These are phyloP conservation scores for Alternaria sp. DNA, from an alignment of 2,329 filamentous ascomycete species.

Conservation along the genomic window DNA sequence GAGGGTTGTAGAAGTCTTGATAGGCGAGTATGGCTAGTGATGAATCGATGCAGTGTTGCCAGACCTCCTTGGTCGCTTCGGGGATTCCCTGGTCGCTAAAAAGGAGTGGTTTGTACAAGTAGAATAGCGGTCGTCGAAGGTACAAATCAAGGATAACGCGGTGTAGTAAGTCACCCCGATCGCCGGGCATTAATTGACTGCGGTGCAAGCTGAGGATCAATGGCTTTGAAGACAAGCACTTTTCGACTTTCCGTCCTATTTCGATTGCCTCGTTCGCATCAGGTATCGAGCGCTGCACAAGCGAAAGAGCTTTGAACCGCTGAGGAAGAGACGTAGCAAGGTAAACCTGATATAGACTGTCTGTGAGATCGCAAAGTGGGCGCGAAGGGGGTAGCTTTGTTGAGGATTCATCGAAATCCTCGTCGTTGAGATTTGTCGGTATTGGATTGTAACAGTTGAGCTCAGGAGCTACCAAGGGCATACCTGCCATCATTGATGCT, in stretches of 20 bases:
- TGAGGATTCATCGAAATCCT: conserved; percentile 27
- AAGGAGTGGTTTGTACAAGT: conserved; percentile 35
- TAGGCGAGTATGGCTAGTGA: conserved; percentile 34
- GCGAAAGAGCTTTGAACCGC: conserved; percentile 27
- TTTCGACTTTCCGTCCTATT: conserved; percentile 22
- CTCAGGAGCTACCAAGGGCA: conserved; percentile 28
- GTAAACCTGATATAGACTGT: conserved; percentile 30
- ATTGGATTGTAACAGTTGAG: conserved; percentile 17
- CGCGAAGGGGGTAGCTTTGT: conserved; percentile 17
- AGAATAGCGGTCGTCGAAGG: conserved; percentile 29
- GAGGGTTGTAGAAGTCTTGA: conserved; percentile 23
- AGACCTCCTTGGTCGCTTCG: conserved; percentile 17
- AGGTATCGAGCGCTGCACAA: conserved; percentile 26
- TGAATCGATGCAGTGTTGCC: conserved; percentile 29
- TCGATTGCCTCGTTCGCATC: conserved; percentile 24
- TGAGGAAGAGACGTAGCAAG: conserved; percentile 29
- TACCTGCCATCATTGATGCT: conserved; percentile 30
- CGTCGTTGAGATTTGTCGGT: conserved; percentile 32
- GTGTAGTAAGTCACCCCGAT: conserved; percentile 25
- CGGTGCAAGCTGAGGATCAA: conserved; percentile 16
- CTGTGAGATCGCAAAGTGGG: conserved; percentile 22
- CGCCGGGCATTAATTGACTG: not conserved
- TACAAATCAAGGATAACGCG: conserved; percentile 31
- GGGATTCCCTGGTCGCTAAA: conserved; percentile 20
- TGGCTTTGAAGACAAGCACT: conserved; percentile 24